Percentiles rank a stretch among this genome's conserved stretches.
phyloP scores from a whole-genome alignment of 2,329 filamentous ascomycete genomes.

The Tolypocladium ophioglossoides region DNA sequence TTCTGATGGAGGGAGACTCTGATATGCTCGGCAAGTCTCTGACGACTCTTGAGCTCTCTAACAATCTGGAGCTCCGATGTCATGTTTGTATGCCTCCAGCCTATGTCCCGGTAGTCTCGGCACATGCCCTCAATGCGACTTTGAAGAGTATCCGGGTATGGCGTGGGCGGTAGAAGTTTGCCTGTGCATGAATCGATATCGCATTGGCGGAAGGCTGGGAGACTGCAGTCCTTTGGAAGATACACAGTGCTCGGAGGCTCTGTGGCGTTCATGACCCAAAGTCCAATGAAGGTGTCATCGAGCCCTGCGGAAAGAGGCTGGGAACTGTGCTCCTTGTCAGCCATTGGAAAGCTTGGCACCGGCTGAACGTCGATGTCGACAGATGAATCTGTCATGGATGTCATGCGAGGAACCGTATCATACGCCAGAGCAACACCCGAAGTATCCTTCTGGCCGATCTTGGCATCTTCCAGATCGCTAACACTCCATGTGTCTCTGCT shows the following conservation, averaged over 20 bases:
- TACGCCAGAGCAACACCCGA: neutral
- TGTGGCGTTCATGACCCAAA: neutral
- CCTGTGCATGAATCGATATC: constrained; percentile 29
- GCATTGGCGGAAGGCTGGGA: neutral
- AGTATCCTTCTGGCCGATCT: neutral
- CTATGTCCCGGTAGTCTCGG: constrained; percentile 6
- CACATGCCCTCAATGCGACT: constrained; percentile 1
- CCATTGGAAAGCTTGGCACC: neutral
- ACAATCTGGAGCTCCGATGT: constrained; percentile 14
- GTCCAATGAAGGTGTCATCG: neutral
- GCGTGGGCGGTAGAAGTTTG: constrained; percentile 18
- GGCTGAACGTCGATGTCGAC: neutral
- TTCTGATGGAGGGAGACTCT: neutral
- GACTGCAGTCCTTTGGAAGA: neutral
- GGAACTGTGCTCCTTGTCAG: neutral
- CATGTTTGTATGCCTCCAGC: constrained; percentile 18
- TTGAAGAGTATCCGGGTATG: constrained; percentile 19
- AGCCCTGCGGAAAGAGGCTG: neutral
- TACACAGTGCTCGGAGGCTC: neutral
- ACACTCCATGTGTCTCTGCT: neutral
- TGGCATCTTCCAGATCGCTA: neutral
- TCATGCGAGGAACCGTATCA: neutral
- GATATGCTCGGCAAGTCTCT: constrained; percentile 5
- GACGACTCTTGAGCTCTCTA: constrained; percentile 12
- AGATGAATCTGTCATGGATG: no score